phyloP scores from a whole-genome alignment of 495 filamentous ascomycete genomes.

The Cercophora sp. region DNA sequence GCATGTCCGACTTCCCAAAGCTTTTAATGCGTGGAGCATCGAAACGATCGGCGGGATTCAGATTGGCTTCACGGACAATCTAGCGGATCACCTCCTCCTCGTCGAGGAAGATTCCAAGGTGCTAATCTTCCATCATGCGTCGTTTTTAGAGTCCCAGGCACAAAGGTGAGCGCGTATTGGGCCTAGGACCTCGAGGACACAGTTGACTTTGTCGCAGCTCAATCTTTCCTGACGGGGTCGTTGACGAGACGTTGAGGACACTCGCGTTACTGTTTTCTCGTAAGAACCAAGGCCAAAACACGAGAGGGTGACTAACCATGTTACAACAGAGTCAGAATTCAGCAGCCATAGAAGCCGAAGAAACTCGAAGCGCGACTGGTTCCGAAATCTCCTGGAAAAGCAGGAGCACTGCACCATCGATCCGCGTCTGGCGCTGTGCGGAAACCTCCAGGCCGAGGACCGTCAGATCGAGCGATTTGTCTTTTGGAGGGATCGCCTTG shows the following conservation, averaged over 20 bases:
- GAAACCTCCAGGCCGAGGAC: slow-evolving; percentile 7
- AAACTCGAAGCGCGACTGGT: neutral
- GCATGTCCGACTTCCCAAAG: slow-evolving; percentile 19
- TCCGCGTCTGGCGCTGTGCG: neutral
- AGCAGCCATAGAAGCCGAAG: neutral
- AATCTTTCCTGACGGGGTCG: neutral
- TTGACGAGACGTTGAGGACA: slow-evolving; percentile 42
- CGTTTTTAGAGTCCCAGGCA: slow-evolving; percentile 31
- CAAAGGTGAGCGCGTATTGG: neutral
- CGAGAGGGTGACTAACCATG: neutral
- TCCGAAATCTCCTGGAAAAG: neutral
- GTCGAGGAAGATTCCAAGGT: slow-evolving; percentile 38
- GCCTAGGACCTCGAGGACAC: neutral
- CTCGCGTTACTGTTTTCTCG: slow-evolving; percentile 44
- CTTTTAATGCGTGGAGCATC: slow-evolving; percentile 25
- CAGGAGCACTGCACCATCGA: neutral
- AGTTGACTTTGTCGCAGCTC: neutral
- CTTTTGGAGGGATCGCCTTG: slow-evolving; percentile 50
- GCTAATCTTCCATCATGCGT: slow-evolving; percentile 44
- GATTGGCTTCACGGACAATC: slow-evolving; percentile 41
- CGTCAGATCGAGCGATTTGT: slow-evolving; percentile 39
- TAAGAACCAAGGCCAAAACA: neutral
- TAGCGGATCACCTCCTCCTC: slow-evolving; percentile 44
- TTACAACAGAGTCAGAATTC: slow-evolving; percentile 21
- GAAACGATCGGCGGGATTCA: slow-evolving; percentile 35